A percentile compares a stretch with the other conserved stretches of the same genome.
phyloP scores from a whole-genome alignment of 1,284 basidiomycete species.

The Ustilago esculenta region DNA sequence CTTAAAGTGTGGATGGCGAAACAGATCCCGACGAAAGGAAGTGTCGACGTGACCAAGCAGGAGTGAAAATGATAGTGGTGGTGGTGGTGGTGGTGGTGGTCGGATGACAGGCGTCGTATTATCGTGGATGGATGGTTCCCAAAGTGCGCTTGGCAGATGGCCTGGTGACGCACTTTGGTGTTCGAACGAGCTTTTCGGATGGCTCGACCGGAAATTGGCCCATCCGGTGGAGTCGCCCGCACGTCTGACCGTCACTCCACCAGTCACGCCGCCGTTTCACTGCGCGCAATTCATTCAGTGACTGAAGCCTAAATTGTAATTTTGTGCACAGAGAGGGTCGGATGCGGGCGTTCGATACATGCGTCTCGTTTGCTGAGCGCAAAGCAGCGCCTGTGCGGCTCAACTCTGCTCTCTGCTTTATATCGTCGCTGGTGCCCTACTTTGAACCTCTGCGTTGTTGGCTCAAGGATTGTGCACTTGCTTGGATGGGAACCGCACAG shows the following conservation, averaged over 20 bases:
- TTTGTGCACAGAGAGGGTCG: too few species aligned
- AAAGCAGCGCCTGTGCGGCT: too few species aligned
- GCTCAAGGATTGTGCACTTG: too few species aligned
- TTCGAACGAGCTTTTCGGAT: constrained; percentile 2
- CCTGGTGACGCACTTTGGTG: constrained; percentile 17
- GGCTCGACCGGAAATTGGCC: constrained; percentile 15
- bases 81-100: neutral
- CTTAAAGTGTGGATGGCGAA: too few species aligned
- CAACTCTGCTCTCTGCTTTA: neutral
- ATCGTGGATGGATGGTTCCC: neutral
- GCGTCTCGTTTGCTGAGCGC: too few species aligned
- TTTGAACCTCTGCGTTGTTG: too few species aligned
- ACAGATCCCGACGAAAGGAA: too few species aligned
- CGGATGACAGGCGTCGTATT: neutral
- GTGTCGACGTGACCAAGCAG: neutral
- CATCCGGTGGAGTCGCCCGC: neutral
- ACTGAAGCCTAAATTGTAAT: too few species aligned
- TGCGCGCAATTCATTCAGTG: too few species aligned
- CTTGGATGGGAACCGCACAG: neutral
- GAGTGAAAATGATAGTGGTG: neutral
- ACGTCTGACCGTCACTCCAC: too few species aligned
- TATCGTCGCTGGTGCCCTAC: too few species aligned
- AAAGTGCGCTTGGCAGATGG: constrained; percentile 1
- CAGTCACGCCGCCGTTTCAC: neutral
- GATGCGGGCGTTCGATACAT: too few species aligned